Evolutionary conservation across 371 early-diverging fungal species (phyloP).

Genomic region (Apophysomyces trapeziformis): DNA sequence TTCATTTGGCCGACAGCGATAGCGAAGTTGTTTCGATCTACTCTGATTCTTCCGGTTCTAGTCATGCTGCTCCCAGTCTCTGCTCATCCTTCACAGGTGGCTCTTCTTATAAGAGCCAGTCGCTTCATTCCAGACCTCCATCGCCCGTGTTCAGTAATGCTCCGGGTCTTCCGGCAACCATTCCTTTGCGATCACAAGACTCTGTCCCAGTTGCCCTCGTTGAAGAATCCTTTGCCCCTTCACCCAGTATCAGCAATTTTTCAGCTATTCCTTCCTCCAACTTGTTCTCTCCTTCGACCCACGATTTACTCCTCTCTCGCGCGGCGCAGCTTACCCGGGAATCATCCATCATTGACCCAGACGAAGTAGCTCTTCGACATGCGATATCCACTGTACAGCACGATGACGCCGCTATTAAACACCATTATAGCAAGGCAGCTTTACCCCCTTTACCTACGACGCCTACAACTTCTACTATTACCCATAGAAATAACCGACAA

Average conservation of each 20-base stretch:
- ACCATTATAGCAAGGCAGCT: slow-evolving; percentile 11
- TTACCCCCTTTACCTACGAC: slow-evolving; percentile 13
- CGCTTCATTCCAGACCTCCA: slow-evolving; percentile 38
- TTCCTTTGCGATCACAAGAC: slow-evolving; percentile 27
- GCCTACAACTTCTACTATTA: no score
- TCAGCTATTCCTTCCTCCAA: slow-evolving; percentile 12
- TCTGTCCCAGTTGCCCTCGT: slow-evolving; percentile 17
- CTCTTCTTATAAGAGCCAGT: slow-evolving; percentile 25
- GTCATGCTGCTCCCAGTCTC: slow-evolving; percentile 37
- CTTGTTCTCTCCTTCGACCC: slow-evolving; percentile 7
- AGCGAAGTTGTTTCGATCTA: slow-evolving; percentile 19
- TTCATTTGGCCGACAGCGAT: not conserved
- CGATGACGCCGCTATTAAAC: not conserved
- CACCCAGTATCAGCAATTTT: slow-evolving; percentile 17
- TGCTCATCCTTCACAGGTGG: slow-evolving; percentile 34
- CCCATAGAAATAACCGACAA: not conserved
- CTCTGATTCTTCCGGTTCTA: slow-evolving; percentile 28
- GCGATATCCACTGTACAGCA: no score
- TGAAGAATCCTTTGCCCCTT: slow-evolving; percentile 31
- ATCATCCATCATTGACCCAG: not conserved
- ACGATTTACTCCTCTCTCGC: slow-evolving; percentile 13
- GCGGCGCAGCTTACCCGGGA: not conserved
- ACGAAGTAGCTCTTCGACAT: not conserved
- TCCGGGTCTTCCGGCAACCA: slow-evolving; percentile 45
- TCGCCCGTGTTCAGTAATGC: slow-evolving; percentile 43